Evolutionary conservation across 2,329 filamentous ascomycete species (phyloP), one percentile per base, ranked within the genome.

Genomic region (Talaromyces sp.): DNA sequence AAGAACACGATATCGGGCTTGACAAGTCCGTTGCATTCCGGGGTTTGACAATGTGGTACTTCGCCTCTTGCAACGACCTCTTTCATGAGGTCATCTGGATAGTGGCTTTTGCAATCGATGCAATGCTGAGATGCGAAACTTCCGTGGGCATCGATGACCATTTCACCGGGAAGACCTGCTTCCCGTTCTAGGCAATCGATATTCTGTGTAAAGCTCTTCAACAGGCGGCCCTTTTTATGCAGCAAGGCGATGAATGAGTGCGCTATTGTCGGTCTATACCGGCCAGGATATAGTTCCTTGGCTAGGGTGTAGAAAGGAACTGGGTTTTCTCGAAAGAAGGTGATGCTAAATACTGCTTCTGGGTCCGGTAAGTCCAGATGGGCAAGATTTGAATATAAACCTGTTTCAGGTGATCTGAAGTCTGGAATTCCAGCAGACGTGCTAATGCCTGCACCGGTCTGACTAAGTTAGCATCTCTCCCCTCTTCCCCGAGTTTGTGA

Each of bases 1-100:
- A 97, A 97, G 79, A 97, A 97, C 39, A 96, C 92, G 73, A 97
- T 97, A 72, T 97, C 92, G 0, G 93, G 93, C 79, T 97, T 97
- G 43, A 97, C 92, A 2, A 95, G 80, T 0, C 93, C 93, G 41
- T 84, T 81, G 75, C 94, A 98, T 22, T 79, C 75, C 9, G 81
- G 73, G 4, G 80, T 78, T 45, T 78, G 69, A 75, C 94, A 98
- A 66, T 80, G 82, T 0, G 94, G 92, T 0, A 96, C 90, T 31
- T 87, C 82, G 27, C 87, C 89, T 41, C 81, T 82, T 3, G 83
- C 78, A 24, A 98, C 87, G 66, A 88, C 85, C 67, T 85, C 79
- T 71, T 84, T 84, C 90, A 98, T 97, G 69, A 85, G 77, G 3
- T 90, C 86, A 41, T 89, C 88, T 0, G 92, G 90, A 73, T 88